A percentile compares a stretch with the other conserved stretches of the same genome.
Conservation (phyloP, 1,139 yeast genomes). For the Diutina rugosa region DNA sequence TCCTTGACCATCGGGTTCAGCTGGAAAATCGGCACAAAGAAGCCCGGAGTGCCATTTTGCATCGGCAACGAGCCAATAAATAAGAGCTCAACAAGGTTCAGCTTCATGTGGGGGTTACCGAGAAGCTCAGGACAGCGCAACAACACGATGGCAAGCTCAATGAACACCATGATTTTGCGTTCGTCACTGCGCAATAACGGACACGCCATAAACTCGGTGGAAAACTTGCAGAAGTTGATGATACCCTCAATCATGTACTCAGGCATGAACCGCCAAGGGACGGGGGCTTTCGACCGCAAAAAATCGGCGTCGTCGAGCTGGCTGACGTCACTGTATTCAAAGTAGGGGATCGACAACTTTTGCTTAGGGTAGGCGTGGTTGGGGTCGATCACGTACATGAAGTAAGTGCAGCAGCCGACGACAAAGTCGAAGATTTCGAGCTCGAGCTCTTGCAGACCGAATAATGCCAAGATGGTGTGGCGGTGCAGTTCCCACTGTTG, state of each 20-base stretch:
- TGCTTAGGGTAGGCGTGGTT: slow-evolving; percentile 46
- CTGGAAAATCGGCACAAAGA: slow-evolving; percentile 53
- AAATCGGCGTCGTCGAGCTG: slow-evolving; percentile 60
- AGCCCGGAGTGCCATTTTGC: slow-evolving; percentile 53
- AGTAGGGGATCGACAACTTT: slow-evolving; percentile 50
- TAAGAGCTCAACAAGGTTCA: slow-evolving; percentile 68
- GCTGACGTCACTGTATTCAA: slow-evolving; percentile 33
- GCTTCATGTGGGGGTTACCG: slow-evolving; percentile 88
- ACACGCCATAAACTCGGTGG: slow-evolving; percentile 44
- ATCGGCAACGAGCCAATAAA: slow-evolving; percentile 59
- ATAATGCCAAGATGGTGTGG: slow-evolving; percentile 47
- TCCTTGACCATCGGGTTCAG: slow-evolving; percentile 49
- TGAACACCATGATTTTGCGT: slow-evolving; percentile 40
- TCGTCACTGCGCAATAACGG: slow-evolving; percentile 42
- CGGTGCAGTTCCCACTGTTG: slow-evolving; percentile 38
- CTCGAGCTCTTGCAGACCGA: slow-evolving; percentile 42
- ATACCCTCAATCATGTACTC: slow-evolving; percentile 80
- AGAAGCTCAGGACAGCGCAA: slow-evolving; percentile 77
- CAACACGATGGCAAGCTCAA: slow-evolving; percentile 62
- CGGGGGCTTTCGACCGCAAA: slow-evolving; percentile 49
- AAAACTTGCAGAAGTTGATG: slow-evolving; percentile 58
- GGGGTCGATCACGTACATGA: slow-evolving; percentile 65
- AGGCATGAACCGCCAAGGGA: slow-evolving; percentile 77
- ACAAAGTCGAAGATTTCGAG: slow-evolving; percentile 63
- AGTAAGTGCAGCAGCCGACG: slow-evolving; percentile 61